Evolutionary conservation across 768 basidiomycete genomes (phyloP).

Genomic region (Mycena venus): DNA sequence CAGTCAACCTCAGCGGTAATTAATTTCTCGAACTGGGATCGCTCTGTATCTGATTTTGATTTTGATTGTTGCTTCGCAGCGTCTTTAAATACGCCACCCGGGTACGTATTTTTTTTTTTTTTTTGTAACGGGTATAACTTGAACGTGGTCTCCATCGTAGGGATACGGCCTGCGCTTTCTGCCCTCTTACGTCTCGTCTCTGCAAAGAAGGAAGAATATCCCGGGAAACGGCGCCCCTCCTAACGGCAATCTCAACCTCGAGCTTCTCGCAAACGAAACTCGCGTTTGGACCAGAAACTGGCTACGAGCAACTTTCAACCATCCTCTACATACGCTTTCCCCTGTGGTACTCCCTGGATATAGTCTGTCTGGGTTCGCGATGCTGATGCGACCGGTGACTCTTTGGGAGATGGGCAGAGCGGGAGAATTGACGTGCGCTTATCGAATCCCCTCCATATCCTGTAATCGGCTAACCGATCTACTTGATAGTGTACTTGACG

Average conservation of each 20-base stretch:
- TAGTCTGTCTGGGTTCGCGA: background rate
- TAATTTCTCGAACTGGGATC: background rate
- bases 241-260: no score
- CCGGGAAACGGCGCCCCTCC: no score
- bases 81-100: conserved; percentile 19
- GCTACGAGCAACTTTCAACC: background rate
- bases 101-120: background rate
- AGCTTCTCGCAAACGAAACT: background rate
- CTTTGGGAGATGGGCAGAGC: conserved; percentile 1
- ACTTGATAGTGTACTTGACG: background rate
- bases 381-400: conserved; percentile 4
- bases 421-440: background rate
- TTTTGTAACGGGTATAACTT: no score
- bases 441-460: background rate
- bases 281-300: background rate
- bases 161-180: conserved; percentile 10
- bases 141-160: background rate
- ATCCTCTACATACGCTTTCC: background rate
- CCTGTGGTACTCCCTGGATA: background rate
- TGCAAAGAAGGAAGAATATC: background rate
- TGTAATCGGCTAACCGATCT: background rate
- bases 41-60: background rate
- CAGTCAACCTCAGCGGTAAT: conserved; percentile 1
- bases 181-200: conserved; percentile 6
- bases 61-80: background rate